Base-by-base conservation (phyloP, 225 moss, liverwort and hornwort species). In the Thuidium tamariscinum region DNA sequence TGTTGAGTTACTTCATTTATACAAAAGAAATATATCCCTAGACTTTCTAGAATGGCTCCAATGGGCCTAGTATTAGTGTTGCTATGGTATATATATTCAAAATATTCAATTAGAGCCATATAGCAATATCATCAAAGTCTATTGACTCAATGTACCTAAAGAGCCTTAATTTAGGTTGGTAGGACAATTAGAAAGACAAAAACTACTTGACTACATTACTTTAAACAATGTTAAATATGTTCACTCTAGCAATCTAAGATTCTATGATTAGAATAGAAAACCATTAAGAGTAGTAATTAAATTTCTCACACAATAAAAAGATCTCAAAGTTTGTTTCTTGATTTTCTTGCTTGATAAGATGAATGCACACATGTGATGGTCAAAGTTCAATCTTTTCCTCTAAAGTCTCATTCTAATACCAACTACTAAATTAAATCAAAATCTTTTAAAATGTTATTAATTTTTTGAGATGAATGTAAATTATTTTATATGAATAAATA, bases 291-390 rank as follows among this genome's bases (percentile, higher is more conserved):
- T 51, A 51, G 3, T 51, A 22, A 2, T 21, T 34, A 26, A 69
- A 15, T 0, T 51, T 34, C 13, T 34, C 5, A 49, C 0, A 0
- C 7, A 32, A 49, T 20, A 19, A 32, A 73, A 17, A 1, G 11
- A 2, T 0, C 0, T 46, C 21, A 21, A 21, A 34, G 3, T 21
- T 21, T 1, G 3, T 7, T 34, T 49, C 1, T 34, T 21, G 2
- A 51, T 10, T 48, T 20, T 20, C 49, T 49, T 0, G 0, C 2
- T 32, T 32, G 1, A 49, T 73, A 73, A 73, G 32, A 32, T 32
- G 7, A 49, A 73, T 49, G 12, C 32, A 32, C 11, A 48, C 2
- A 20, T 20, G 4, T 74, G 1, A 11, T 74, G 22, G 34, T 1
- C 18, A 48, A 30, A 49, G 13, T 20, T 32, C 20, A 49, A 32